Evolutionary conservation across 495 filamentous ascomycete genomes (phyloP).

Genomic region (Neurospora sp.): DNA sequence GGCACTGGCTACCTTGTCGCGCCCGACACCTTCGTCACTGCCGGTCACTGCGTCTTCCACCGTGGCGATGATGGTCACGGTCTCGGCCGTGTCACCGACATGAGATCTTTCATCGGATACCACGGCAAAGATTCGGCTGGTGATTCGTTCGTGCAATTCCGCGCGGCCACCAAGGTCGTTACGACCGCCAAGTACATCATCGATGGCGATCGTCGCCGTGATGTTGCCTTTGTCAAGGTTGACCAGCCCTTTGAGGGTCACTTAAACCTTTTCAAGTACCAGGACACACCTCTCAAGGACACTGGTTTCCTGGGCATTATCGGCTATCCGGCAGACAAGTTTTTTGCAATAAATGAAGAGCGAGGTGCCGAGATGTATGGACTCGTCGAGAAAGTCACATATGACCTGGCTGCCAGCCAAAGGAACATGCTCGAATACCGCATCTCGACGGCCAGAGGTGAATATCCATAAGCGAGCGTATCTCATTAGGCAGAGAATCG

Average conservation of each 20-base stretch:
- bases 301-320: rapidly evolving
- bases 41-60: not conserved
- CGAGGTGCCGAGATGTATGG: not conserved
- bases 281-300: rapidly evolving
- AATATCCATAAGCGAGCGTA: too few relatives aligned
- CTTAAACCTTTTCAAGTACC: not conserved
- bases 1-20: not conserved
- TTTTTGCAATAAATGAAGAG: too few relatives aligned
- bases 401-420: not conserved
- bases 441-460: not conserved
- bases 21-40: not conserved
- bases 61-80: not conserved
- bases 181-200: not conserved
- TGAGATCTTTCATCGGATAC: not conserved
- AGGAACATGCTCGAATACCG: not conserved
- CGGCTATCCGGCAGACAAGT: not conserved
- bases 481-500: too few relatives aligned
- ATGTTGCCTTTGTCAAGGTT: not conserved
- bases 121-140: rapidly evolving
- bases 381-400: not conserved
- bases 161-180: not conserved
- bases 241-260: not conserved
- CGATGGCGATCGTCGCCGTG: not conserved
- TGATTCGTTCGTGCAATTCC: not conserved
- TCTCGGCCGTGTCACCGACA: not conserved